These are phyloP conservation scores for Aspergillus egyptiacus DNA, from an alignment of 495 filamentous ascomycete species.

Conservation along the genomic window DNA sequence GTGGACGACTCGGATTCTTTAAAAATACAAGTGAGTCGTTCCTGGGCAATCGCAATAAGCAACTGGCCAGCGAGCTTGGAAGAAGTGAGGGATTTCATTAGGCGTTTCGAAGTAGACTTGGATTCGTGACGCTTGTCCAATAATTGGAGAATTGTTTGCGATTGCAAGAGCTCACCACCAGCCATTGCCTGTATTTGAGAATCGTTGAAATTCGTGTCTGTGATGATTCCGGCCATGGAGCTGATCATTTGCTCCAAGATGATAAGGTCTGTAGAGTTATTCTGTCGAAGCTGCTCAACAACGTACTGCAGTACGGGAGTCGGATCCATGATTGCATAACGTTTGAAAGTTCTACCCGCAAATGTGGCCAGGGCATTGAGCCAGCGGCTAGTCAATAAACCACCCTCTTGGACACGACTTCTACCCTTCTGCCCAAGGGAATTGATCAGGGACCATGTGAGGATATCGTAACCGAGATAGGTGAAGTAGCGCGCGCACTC, in stretches of 20 bases:
- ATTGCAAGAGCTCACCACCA: conserved; percentile 71
- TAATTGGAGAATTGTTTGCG: conserved; percentile 69
- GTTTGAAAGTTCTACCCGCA: conserved; percentile 78
- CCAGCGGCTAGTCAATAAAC: conserved; percentile 85
- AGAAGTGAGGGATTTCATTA: conserved; percentile 73
- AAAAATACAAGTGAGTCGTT: conserved; percentile 74
- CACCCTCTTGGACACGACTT: conserved; percentile 73
- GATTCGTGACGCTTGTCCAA: conserved; percentile 71
- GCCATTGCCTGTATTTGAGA: conserved; percentile 78
- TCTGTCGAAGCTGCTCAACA: conserved; percentile 68
- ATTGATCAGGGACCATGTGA: conserved; percentile 82
- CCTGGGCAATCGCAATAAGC: conserved; percentile 83
- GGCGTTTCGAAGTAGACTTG: conserved; percentile 59
- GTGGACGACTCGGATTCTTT: conserved; percentile 59
- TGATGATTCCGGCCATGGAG: conserved; percentile 87
- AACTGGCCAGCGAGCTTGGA: conserved; percentile 67
- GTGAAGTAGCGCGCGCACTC: conserved; percentile 93
- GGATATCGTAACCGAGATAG: conserved; percentile 82
- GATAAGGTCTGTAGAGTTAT: conserved; percentile 79
- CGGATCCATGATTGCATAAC: conserved; percentile 73
- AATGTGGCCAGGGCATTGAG: conserved; percentile 78
- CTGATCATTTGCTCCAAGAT: conserved; percentile 81
- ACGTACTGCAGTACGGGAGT: conserved; percentile 86
- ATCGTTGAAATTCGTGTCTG: conserved; percentile 80
- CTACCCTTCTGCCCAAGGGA: conserved; percentile 68